Base-by-base conservation (phyloP, 176 grass and related monocot genomes). In the Leersia perrieri region DNA sequence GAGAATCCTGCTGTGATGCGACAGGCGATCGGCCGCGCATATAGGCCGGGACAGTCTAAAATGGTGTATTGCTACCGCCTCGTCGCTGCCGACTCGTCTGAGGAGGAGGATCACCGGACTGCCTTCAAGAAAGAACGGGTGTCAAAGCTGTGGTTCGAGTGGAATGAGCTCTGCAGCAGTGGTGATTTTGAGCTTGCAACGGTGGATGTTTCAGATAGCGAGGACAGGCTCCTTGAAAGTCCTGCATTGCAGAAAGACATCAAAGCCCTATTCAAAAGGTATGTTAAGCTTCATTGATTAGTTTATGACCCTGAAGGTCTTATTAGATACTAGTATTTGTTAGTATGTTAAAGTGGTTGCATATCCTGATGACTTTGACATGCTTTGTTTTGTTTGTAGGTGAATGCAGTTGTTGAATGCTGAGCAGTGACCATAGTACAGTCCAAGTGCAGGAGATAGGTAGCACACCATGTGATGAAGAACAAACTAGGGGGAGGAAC, bases 61-160 rank as follows among this genome's bases (percentile, higher is more conserved):
- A 80, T 89, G 42, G 89, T 93, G 33, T 91, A 85, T 8, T 88
- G 82, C 66, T 97, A 97, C 74, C 82, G 91, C 55, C 81, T 97
- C 34, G 80, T 94, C 11, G 85, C 91, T 2, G 83, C 79, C 13
- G 68, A 86, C 51, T 90, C 89, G 1, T 85, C 77, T 15, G 94
- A 97, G 83, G 94, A 90, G 79, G 85, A 92, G 62, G 79, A 90
- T 51, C 91, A 97, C 70, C 34, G 67, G 1, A 92, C 85, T 3
- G 90, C 91, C 42, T 90, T 87, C 5, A 72, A 78, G 23, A 97
- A 97, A 70, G 94, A 97, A 31, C 39, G 84, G 9, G 75, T 87
- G 33, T 88, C 94, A 3, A 97, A 94, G 75, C 69, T 94, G 68
- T 97, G 91, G 94, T 97, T 97, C 1, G 91, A 94, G 80, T 97